Evolutionary conservation across 305 asterid species (phyloP).

Genomic region (Salvia sclarea): DNA sequence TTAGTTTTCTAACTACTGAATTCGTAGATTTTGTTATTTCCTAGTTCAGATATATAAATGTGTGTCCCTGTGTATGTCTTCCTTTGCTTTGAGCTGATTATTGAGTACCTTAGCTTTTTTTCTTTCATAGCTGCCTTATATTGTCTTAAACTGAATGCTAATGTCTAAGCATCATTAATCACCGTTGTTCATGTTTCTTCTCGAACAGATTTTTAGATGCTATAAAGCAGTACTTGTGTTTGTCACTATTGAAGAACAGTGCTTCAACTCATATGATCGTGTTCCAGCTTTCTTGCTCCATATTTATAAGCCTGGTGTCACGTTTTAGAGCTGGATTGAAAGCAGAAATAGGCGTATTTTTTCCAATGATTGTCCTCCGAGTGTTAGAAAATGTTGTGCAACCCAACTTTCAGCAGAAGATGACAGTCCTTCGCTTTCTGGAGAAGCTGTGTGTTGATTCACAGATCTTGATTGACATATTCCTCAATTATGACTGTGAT

Average conservation of each 20-base stretch:
- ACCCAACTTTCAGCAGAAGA: constrained; percentile 97
- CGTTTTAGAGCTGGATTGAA: constrained; percentile 98
- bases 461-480: constrained; percentile 95
- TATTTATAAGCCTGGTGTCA: constrained; percentile 92
- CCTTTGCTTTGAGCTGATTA: neutral
- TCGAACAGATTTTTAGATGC: constrained; percentile 90
- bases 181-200: constrained; percentile 20
- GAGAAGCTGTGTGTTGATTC: constrained; percentile 92
- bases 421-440: constrained; percentile 95
- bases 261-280: constrained; percentile 95
- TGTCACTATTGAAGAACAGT: constrained; percentile 96
- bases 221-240: constrained; percentile 95
- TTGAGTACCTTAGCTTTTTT: constrained; percentile 16
- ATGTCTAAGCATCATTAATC: constrained; percentile 25
- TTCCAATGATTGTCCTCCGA: constrained; percentile 93
- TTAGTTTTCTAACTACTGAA: neutral
- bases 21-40: neutral
- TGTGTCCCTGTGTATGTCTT: neutral
- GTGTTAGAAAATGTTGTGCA: constrained; percentile 94
- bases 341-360: constrained; percentile 98
- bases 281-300: constrained; percentile 99
- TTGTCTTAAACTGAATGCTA: constrained; percentile 16
- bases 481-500: constrained; percentile 98
- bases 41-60: neutral
- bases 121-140: neutral